These are phyloP conservation scores for Aechmea fasciata DNA, from an alignment of 176 grass and related monocot genomes.

Conservation along the genomic window DNA sequence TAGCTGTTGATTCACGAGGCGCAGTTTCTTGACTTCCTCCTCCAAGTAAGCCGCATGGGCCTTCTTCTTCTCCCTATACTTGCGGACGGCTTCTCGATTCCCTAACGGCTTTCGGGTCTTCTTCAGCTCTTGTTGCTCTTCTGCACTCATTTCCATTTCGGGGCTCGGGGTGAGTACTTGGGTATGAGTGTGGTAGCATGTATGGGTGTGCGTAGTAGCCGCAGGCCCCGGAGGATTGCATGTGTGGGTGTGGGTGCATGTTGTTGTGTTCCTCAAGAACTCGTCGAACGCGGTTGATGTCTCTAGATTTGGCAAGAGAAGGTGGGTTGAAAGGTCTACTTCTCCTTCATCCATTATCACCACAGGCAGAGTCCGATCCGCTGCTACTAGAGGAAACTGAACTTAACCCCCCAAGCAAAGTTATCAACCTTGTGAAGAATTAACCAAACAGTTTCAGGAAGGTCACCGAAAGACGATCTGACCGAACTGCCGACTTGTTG, in stretches of 20 bases:
- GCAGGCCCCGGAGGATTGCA: slow-evolving; percentile 45
- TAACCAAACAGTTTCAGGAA: background rate
- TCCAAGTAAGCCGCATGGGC: slow-evolving; percentile 66
- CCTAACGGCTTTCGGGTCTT: slow-evolving; percentile 37
- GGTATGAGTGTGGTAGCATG: slow-evolving; percentile 63
- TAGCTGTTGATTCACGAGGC: slow-evolving; percentile 57
- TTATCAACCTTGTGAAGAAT: slow-evolving; percentile 4
- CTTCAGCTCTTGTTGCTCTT: slow-evolving; percentile 27
- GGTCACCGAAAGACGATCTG: no score
- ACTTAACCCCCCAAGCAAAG: slow-evolving; percentile 13
- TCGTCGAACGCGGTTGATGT: slow-evolving; percentile 53
- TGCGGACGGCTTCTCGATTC: slow-evolving; percentile 79
- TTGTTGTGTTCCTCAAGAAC: slow-evolving; percentile 33
- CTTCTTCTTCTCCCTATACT: slow-evolving; percentile 96
- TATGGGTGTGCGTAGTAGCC: slow-evolving; percentile 44
- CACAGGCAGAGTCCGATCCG: background rate
- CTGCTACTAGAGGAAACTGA: slow-evolving; percentile 5
- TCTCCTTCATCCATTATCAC: slow-evolving; percentile 56
- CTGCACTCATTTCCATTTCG: slow-evolving; percentile 6
- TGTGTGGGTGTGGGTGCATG: slow-evolving; percentile 67
- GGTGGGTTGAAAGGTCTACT: slow-evolving; percentile 50
- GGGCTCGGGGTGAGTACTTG: slow-evolving; percentile 30
- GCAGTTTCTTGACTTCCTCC: slow-evolving; percentile 70
- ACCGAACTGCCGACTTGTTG: no score
- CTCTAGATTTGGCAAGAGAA: slow-evolving; percentile 44